Evolutionary conservation across 2,329 filamentous ascomycete species (phyloP).

Genomic region (Trichophyton equinum): DNA sequence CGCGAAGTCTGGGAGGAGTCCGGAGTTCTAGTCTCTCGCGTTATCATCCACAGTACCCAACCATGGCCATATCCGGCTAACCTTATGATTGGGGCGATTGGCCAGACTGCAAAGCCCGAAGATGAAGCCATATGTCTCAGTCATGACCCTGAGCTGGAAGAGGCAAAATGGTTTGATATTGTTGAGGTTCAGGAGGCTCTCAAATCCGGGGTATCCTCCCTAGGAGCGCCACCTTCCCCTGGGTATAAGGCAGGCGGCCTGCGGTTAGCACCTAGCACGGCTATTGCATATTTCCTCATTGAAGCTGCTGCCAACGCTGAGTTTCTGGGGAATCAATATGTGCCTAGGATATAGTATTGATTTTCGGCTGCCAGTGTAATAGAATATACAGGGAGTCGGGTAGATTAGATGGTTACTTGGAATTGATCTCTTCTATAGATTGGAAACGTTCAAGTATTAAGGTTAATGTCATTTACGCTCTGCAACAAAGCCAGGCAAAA

Average conservation of each 20-base stretch:
- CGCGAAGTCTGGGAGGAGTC: slow-evolving; percentile 80
- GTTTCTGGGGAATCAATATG: slow-evolving; percentile 49
- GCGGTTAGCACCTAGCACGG: slow-evolving; percentile 69
- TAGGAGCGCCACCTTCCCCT: slow-evolving; percentile 52
- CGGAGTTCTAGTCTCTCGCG: slow-evolving; percentile 61
- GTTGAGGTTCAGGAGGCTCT: slow-evolving; percentile 71
- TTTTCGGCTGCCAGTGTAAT: no score
- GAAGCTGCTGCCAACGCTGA: slow-evolving; percentile 60
- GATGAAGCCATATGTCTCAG: slow-evolving; percentile 72
- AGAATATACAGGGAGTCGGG: no score
- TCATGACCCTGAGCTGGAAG: slow-evolving; percentile 82
- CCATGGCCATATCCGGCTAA: slow-evolving; percentile 80
- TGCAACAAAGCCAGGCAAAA: background rate
- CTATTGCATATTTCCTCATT: slow-evolving; percentile 86
- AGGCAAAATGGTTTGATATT: slow-evolving; percentile 75
- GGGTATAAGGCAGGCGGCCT: slow-evolving; percentile 65
- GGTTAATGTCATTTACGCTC: background rate
- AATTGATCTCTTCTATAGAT: background rate
- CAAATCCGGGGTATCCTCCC: slow-evolving; percentile 49
- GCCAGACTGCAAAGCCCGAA: slow-evolving; percentile 60
- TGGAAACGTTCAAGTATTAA: background rate
- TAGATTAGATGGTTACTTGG: background rate
- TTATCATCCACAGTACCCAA: slow-evolving; percentile 71
- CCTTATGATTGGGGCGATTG: slow-evolving; percentile 78
- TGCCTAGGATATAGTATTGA: slow-evolving; percentile 31